Conservation (phyloP, 768 basidiomycete species). For the Naematelia aurantialba region DNA sequence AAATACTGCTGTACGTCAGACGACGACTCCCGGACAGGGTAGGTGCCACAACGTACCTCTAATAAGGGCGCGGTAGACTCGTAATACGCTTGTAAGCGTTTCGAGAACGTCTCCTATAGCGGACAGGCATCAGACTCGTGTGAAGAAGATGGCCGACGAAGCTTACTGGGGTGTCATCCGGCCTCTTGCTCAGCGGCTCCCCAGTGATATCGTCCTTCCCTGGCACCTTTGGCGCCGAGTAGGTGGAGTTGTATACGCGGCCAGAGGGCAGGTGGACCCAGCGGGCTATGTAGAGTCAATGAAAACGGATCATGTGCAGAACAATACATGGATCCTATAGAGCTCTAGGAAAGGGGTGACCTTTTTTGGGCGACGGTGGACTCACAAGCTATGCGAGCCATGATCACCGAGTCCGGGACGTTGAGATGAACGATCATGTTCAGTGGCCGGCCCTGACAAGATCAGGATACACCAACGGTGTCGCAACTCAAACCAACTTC, state of each 20-base stretch:
- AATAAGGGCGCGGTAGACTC: conserved; percentile 49
- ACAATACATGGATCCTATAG: too few species aligned
- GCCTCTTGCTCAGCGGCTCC: conserved; percentile 47
- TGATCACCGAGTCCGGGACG: conserved; percentile 49
- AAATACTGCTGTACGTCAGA: conserved; percentile 47
- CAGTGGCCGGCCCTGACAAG: conserved; percentile 45
- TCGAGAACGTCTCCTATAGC: conserved; percentile 47
- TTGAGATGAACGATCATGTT: conserved; percentile 52
- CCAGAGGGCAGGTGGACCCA: conserved; percentile 51
- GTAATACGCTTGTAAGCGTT: conserved; percentile 49
- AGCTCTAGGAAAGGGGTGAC: too few species aligned
- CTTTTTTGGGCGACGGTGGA: too few species aligned
- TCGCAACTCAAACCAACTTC: conserved; percentile 19
- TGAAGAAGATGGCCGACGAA: neutral
- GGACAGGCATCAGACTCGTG: neutral
- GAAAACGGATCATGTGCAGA: too few species aligned
- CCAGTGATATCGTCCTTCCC: conserved; percentile 51
- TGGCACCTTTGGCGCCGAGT: conserved; percentile 46
- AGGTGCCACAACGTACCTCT: conserved; percentile 40
- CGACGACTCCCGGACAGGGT: too few species aligned
- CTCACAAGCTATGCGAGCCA: conserved; percentile 49
- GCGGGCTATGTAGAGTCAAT: conserved; percentile 37
- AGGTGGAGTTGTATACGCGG: conserved; percentile 50
- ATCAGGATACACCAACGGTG: neutral
- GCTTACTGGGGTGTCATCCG: conserved; percentile 50